Evolutionary conservation across 2,329 filamentous ascomycete species (phyloP).

Genomic region (Neonectria hederae): DNA sequence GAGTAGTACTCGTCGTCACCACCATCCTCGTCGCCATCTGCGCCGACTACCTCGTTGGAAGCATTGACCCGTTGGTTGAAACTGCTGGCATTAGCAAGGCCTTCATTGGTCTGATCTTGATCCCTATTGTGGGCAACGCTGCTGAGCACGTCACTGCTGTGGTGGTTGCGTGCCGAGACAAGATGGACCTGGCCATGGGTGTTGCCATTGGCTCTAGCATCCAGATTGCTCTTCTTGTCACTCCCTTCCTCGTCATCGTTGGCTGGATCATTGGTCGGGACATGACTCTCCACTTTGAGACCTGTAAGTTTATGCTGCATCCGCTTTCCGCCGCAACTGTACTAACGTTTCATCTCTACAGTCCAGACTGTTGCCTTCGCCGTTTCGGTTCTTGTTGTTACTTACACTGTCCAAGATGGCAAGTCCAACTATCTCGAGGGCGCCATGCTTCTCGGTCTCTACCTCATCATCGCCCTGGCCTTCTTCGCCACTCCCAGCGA

Average conservation of each 20-base stretch:
- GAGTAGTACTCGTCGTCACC: slow-evolving; percentile 71
- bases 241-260: slow-evolving; percentile 80
- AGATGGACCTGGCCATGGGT: slow-evolving; percentile 78
- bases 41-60: slow-evolving; percentile 80
- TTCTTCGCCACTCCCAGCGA: slow-evolving; percentile 65
- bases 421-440: slow-evolving; percentile 88
- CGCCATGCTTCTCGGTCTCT: slow-evolving; percentile 69
- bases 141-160: slow-evolving; percentile 85
- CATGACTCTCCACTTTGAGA: slow-evolving; percentile 85
- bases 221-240: slow-evolving; percentile 84
- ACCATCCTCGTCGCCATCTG: slow-evolving; percentile 78
- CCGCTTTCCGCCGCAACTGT: neutral
- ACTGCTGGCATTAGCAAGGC: slow-evolving; percentile 78
- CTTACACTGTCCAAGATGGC: slow-evolving; percentile 81
- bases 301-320: slow-evolving; percentile 45
- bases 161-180: slow-evolving; percentile 80
- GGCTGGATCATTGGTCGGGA: slow-evolving; percentile 78
- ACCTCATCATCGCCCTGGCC: slow-evolving; percentile 68
- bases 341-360: slow-evolving; percentile 41
- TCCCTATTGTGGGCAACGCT: slow-evolving; percentile 83
- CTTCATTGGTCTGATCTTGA: slow-evolving; percentile 82
- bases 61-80: slow-evolving; percentile 77
- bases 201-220: slow-evolving; percentile 85
- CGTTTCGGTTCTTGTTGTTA: slow-evolving; percentile 78
- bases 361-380: slow-evolving; percentile 82